Evolutionary conservation across 176 grass and related monocot species (phyloP).

Genomic region (Oryza rufipogon): DNA sequence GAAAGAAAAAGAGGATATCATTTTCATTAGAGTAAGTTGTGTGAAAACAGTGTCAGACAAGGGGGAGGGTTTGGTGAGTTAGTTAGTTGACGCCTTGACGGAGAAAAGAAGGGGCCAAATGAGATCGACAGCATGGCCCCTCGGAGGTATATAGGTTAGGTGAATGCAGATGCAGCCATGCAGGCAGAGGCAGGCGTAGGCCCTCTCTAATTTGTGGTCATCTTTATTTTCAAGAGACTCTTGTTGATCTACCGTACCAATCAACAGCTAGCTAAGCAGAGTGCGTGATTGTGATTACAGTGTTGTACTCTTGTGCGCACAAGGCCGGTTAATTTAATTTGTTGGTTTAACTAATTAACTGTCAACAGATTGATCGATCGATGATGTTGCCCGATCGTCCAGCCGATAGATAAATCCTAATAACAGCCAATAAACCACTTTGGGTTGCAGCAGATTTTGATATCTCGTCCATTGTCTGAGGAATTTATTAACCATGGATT

Average conservation of each 20-base stretch:
- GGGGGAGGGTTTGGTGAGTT: constrained; percentile 24
- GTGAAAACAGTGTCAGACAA: neutral
- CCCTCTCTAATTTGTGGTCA: neutral
- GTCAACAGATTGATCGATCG: too few relatives aligned
- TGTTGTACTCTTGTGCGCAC: neutral
- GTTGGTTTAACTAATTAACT: neutral
- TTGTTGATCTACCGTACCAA: neutral
- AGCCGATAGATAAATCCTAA: too few relatives aligned
- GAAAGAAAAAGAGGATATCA: neutral
- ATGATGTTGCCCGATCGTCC: too few relatives aligned
- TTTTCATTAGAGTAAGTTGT: too few relatives aligned
- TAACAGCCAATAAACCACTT: too few relatives aligned
- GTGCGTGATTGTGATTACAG: neutral
- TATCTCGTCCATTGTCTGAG: too few relatives aligned
- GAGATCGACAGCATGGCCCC: neutral
- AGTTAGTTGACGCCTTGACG: neutral
- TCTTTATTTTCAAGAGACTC: too few relatives aligned
- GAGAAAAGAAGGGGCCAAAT: neutral
- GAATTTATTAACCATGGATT: too few relatives aligned
- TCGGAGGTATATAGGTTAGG: too few relatives aligned
- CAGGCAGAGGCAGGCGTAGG: neutral
- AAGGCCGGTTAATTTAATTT: neutral
- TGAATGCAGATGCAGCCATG: neutral
- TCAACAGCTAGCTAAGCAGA: neutral
- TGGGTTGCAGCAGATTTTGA: too few relatives aligned